Percentiles rank a stretch among this genome's conserved stretches.
phyloP scores from a whole-genome alignment of 768 basidiomycete genomes.

The Tephrocybe sp. region DNA sequence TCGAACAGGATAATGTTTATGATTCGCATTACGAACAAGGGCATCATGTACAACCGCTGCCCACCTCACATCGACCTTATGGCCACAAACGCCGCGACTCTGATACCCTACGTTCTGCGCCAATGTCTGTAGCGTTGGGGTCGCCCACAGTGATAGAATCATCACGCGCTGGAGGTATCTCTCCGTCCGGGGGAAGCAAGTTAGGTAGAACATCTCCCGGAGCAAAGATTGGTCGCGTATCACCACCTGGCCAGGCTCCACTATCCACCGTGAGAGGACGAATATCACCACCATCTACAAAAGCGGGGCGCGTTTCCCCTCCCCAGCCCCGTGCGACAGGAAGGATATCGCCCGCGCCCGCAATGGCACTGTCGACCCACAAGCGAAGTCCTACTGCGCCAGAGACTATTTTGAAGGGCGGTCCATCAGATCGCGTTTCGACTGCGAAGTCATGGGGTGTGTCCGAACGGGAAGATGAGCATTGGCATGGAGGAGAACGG shows the following conservation, averaged over 20 bases:
- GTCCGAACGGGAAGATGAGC: constrained; percentile 36
- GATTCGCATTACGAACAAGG: constrained; percentile 13
- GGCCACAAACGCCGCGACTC: constrained; percentile 72
- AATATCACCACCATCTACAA: constrained; percentile 21
- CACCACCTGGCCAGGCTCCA: constrained; percentile 20
- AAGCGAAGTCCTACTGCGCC: constrained; percentile 72
- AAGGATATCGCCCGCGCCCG: constrained; percentile 16
- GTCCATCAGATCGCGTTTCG: neutral
- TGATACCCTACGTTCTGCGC: constrained; percentile 64
- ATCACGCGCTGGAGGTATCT: constrained; percentile 11
- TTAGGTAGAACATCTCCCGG: constrained; percentile 17
- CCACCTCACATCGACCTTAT: constrained; percentile 40
- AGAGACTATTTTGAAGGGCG: constrained; percentile 31
- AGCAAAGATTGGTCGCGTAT: constrained; percentile 16
- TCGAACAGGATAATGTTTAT: constrained; percentile 18
- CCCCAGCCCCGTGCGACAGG: constrained; percentile 20
- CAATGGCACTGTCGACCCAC: constrained; percentile 43
- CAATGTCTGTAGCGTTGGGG: constrained; percentile 33
- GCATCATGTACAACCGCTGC: constrained; percentile 30
- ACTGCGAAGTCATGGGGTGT: constrained; percentile 34
- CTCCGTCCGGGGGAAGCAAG: constrained; percentile 13
- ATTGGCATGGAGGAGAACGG: constrained; percentile 34
- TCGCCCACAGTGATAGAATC: constrained; percentile 58
- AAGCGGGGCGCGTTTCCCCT: constrained; percentile 33
- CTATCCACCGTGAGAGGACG: constrained; percentile 18